Conservation (phyloP, 2,329 filamentous ascomycete species). For the Calonectria pseudoturangicola region DNA sequence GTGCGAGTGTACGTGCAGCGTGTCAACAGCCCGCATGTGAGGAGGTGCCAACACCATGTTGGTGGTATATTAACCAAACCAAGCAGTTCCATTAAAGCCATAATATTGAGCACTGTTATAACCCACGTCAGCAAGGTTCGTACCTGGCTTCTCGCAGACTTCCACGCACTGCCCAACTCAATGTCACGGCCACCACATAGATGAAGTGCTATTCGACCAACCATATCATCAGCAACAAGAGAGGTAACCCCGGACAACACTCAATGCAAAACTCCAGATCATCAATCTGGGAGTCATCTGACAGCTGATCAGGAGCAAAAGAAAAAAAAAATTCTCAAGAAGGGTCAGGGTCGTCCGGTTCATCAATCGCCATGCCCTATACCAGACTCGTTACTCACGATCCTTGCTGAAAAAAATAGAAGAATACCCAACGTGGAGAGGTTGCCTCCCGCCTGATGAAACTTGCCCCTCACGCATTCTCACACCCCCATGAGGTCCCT, state of each 20-base stretch:
- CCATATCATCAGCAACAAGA: slow-evolving; percentile 6
- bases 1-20: background rate
- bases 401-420: background rate
- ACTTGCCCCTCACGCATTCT: slow-evolving; percentile 48
- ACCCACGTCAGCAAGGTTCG: slow-evolving; percentile 6
- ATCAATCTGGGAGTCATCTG: slow-evolving; percentile 30
- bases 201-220: slow-evolving; percentile 17
- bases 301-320: slow-evolving; percentile 15
- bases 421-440: slow-evolving; percentile 22
- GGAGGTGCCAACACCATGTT: background rate
- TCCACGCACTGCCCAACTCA: slow-evolving; percentile 23
- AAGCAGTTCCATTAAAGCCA: slow-evolving; percentile 23
- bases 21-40: background rate
- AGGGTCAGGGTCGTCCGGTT: slow-evolving; percentile 8
- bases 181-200: slow-evolving; percentile 24
- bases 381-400: slow-evolving; percentile 1
- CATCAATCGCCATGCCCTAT: slow-evolving; percentile 10
- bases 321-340: background rate
- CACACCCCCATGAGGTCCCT: slow-evolving; percentile 49
- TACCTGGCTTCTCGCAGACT: slow-evolving; percentile 8
- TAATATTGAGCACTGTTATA: slow-evolving; percentile 14
- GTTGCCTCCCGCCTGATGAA: slow-evolving; percentile 49
- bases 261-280: slow-evolving; percentile 39
- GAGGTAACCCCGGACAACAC: slow-evolving; percentile 22
- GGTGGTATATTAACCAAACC: background rate